A percentile compares a stretch with the other conserved stretches of the same genome.
phyloP scores from a whole-genome alignment of 2,329 filamentous ascomycete genomes.

The Nannizzia gypsea region DNA sequence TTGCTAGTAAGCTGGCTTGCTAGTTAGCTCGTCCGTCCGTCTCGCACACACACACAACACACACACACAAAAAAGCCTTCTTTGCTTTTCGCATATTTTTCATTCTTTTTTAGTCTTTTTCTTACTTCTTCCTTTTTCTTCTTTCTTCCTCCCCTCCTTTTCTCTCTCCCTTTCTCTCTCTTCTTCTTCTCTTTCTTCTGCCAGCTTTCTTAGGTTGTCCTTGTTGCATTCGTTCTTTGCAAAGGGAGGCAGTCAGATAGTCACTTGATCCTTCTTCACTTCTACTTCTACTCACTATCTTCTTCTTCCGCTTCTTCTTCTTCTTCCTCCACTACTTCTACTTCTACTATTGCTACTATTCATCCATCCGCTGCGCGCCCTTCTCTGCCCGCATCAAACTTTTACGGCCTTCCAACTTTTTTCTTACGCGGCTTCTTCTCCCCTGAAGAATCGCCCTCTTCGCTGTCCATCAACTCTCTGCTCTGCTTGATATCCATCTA shows the following conservation, averaged over 20 bases:
- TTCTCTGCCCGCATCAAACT: not conserved
- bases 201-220: not conserved
- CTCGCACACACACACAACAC: not conserved
- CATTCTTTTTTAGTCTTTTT: not conserved
- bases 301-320: not conserved
- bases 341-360: too few species aligned
- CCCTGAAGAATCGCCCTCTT: not conserved
- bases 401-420: not conserved
- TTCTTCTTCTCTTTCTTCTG: not conserved
- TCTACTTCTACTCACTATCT: not conserved
- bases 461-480: not conserved
- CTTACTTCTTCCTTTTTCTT: not conserved
- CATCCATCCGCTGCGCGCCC: not conserved
- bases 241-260: not conserved
- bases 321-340: not conserved
- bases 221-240: not conserved
- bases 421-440: not conserved
- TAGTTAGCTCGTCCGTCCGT: not conserved
- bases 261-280: not conserved
- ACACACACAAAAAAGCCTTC: not conserved
- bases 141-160: not conserved
- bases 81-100: not conserved
- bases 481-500: not conserved
- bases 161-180: not conserved
- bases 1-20: not conserved